These are phyloP conservation scores for Neostapfia colusana DNA, from an alignment of 176 grass and related monocot species.

Conservation along the genomic window DNA sequence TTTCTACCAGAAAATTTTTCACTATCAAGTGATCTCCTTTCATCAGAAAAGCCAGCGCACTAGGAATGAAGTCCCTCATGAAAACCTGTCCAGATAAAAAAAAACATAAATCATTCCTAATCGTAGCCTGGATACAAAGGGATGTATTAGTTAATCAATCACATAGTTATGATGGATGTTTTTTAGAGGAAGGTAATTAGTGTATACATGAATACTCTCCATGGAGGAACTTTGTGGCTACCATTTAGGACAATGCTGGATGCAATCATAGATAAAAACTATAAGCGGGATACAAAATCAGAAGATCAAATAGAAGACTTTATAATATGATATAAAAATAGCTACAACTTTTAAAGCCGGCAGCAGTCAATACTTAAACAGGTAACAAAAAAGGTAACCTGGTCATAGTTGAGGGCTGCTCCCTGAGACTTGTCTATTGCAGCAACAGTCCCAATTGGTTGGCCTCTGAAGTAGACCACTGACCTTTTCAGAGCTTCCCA, in stretches of 20 bases:
- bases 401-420: conserved; percentile 82
- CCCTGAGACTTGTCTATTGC: conserved; percentile 71
- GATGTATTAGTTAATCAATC: conserved; percentile 16
- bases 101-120: conserved; percentile 14
- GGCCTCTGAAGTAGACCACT: conserved; percentile 57
- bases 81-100: conserved; percentile 61
- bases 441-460: conserved; percentile 86
- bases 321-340: conserved; percentile 20
- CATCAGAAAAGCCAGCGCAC: conserved; percentile 78
- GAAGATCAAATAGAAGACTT: conserved; percentile 9
- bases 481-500: conserved; percentile 77
- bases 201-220: conserved; percentile 21
- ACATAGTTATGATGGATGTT: conserved; percentile 1
- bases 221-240: conserved; percentile 21
- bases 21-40: conserved; percentile 67
- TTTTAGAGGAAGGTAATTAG: conserved; percentile 26
- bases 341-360: background rate
- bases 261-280: background rate
- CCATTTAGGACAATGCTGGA: background rate
- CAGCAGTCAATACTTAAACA: background rate
- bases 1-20: conserved; percentile 82
- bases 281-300: background rate
- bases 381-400: conserved; percentile 57
- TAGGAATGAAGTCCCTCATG: conserved; percentile 93
- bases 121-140: conserved; percentile 17